phyloP scores from a whole-genome alignment of 2,329 filamentous ascomycete genomes.

The Fusarium haematococcum region DNA sequence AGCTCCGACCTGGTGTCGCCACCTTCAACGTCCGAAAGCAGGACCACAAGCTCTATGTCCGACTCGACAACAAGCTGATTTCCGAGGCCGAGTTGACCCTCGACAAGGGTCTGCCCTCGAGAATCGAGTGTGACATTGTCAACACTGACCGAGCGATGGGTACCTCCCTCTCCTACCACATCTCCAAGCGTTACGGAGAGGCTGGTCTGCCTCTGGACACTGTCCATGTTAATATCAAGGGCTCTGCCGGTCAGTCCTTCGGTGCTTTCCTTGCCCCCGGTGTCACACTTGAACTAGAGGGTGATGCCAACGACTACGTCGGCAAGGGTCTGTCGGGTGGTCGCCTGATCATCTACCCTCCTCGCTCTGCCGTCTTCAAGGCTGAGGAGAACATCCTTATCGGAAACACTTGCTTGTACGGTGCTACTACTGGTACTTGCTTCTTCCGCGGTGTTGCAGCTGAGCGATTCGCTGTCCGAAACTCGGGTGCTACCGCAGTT shows the following conservation, averaged over 20 bases:
- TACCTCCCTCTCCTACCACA: constrained; percentile 94
- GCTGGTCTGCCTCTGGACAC: constrained; percentile 91
- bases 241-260: constrained; percentile 96
- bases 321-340: constrained; percentile 96
- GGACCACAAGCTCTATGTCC: constrained; percentile 92
- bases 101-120: constrained; percentile 91
- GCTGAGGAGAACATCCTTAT: constrained; percentile 95
- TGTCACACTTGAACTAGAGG: constrained; percentile 94
- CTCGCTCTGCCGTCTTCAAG: constrained; percentile 90
- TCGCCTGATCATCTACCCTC: constrained; percentile 92
- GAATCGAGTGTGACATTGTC: constrained; percentile 95
- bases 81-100: constrained; percentile 94
- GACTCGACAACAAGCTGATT: constrained; percentile 96
- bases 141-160: constrained; percentile 96
- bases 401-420: constrained; percentile 95
- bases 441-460: constrained; percentile 98
- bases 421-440: constrained; percentile 88
- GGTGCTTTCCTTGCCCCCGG: constrained; percentile 94
- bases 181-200: constrained; percentile 92
- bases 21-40: constrained; percentile 99
- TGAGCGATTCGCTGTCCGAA: constrained; percentile 95
- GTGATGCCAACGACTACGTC: constrained; percentile 96
- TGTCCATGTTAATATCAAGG: constrained; percentile 95
- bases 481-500: constrained; percentile 95
- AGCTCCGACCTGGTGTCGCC: constrained; percentile 90